Base-by-base conservation (phyloP, 108 stramenopile genomes). In the Pseudonitzschia multistriata region DNA sequence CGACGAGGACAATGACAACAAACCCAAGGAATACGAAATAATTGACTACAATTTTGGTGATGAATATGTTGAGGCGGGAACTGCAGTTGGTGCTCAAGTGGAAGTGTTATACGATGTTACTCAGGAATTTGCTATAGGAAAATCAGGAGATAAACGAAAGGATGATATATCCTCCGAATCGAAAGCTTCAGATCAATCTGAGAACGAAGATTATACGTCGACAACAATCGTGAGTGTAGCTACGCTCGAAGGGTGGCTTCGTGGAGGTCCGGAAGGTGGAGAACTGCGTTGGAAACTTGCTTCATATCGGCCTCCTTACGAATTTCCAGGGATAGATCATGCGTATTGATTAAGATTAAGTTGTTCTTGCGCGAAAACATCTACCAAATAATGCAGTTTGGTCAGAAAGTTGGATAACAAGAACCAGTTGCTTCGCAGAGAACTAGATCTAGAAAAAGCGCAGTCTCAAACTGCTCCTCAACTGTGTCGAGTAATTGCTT, bases 241-340 rank as follows among this genome's bases (percentile, higher is more conserved):
- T 13, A 73, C 80, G 19, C 63, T 86, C 42, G 85, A 86, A 59
- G 85, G 85, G 36, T 82, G 74, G 75, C 70, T 86, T 0, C 37
- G 70, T 21, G 76, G 72, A 15, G 79, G 72, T 14, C 74, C 78
- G 33, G 74, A 83, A n/a, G 57, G 17, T 33, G 57, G 57, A 14
- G 62, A 75, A 42, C 61, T 83, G 50, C 76, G 85, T 21, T 86
- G 85, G 85, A 72, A 62, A 70, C 39, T 86, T 19, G 69, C 76
- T 19, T 33, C 80, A 21, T 60, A 78, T 64, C 47, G 85, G 55
- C 76, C 76, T 30, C 79, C 85, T 15, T 66, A 68, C 53, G 85
- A 86, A 55, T 86, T 86, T 66, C 79, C 79, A 30, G 79, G 61
- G 39, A 67, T 74, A 37, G 67, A 55, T 29, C 67, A 67, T 34